A percentile compares a stretch with the other conserved stretches of the same genome.
Conservation (phyloP, 1,139 yeast species). For the Geotrichum armillariae region DNA sequence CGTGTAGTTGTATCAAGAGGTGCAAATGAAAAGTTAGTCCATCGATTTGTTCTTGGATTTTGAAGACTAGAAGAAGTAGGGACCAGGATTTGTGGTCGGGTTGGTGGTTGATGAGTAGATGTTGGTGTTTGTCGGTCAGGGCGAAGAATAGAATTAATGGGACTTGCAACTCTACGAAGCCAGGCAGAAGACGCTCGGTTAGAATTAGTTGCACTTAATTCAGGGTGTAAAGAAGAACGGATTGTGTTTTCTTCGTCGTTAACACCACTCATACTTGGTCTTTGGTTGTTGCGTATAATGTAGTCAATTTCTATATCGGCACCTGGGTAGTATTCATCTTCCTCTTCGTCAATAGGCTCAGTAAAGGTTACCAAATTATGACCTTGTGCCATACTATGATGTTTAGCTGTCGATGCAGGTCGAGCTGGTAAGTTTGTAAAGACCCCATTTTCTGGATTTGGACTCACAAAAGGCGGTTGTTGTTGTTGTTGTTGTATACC, state of each 20-base stretch:
- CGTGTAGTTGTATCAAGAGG: neutral
- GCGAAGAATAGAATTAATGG: neutral
- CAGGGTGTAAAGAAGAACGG: no score
- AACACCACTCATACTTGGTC: neutral
- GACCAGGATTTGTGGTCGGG: neutral
- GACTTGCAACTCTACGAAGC: neutral
- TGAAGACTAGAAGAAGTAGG: neutral
- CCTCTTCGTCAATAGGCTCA: neutral
- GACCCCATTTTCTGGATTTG: neutral
- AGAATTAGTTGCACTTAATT: neutral
- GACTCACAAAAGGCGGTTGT: neutral
- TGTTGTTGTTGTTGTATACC: neutral
- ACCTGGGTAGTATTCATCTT: conserved; percentile 5
- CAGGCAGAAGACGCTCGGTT: neutral
- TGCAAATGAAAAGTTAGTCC: conserved; percentile 1
- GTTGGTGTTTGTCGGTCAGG: neutral
- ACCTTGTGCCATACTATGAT: neutral
- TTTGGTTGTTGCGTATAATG: neutral
- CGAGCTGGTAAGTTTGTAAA: neutral
- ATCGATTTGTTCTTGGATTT: neutral
- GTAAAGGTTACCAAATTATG: neutral
- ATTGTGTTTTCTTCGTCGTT: neutral
- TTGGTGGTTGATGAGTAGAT: neutral
- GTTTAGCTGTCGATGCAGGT: neutral
- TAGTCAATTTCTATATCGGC: conserved; percentile 16